Evolutionary conservation across 257 asterid genomes (phyloP).

Genomic region (Solanum ahanhuiri): DNA sequence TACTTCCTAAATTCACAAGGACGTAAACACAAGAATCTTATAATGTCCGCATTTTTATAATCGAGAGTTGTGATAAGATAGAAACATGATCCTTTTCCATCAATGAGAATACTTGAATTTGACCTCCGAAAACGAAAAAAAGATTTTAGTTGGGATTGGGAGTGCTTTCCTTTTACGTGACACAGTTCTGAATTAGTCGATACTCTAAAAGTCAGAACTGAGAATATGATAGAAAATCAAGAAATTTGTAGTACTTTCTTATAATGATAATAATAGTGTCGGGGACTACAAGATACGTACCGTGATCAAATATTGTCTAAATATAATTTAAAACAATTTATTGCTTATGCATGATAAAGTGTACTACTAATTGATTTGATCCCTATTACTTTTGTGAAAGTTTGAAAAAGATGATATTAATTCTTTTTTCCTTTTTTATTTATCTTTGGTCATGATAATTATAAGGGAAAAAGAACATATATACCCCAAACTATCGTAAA

Average conservation of each 20-base stretch:
- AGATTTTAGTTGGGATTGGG: rapidly evolving
- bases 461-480: too few relatives aligned
- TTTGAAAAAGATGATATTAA: neutral
- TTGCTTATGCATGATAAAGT: neutral
- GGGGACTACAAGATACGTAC: too few relatives aligned
- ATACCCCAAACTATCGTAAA: too few relatives aligned
- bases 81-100: neutral
- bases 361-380: neutral
- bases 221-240: neutral
- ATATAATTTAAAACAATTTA: neutral
- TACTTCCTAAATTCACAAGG: neutral
- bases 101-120: neutral
- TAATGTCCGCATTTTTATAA: neutral
- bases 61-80: neutral
- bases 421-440: neutral
- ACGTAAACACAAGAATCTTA: neutral
- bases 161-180: neutral
- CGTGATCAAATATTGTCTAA: neutral
- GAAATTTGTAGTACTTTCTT: neutral
- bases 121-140: neutral
- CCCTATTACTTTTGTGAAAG: neutral
- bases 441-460: neutral
- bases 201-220: neutral
- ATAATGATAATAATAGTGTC: neutral
- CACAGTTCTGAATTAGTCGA: neutral